Conservation (phyloP, 495 filamentous ascomycete genomes). For the Talaromyces thailandensis region DNA sequence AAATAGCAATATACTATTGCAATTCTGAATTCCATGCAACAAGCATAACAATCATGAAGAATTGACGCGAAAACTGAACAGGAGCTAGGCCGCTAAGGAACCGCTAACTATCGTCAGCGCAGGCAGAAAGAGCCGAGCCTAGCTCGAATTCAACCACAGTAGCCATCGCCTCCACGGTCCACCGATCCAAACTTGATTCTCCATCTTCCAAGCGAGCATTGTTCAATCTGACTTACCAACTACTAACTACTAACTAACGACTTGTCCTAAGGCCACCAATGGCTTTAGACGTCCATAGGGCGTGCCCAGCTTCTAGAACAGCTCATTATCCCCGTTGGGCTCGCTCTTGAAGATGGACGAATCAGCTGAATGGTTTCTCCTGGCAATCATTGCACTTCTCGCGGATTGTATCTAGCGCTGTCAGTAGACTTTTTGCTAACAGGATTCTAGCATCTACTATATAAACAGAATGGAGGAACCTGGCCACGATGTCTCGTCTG, state of each 20-base stretch:
- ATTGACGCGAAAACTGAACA: background rate
- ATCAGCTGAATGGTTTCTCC: background rate
- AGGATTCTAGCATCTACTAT: background rate
- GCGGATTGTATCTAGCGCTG: background rate
- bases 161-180: background rate
- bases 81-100: background rate
- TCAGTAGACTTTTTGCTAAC: background rate
- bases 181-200: background rate
- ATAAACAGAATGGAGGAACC: background rate
- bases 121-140: background rate
- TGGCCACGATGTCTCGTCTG: background rate
- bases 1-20: background rate
- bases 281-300: background rate
- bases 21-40: background rate
- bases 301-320: background rate
- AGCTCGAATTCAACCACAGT: background rate
- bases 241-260: background rate
- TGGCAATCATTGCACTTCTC: background rate
- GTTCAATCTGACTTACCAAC: background rate
- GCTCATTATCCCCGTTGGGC: background rate
- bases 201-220: background rate
- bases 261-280: background rate
- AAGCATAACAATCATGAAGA: background rate
- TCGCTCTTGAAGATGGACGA: background rate
- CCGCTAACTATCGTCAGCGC: background rate